Base-by-base conservation (phyloP, 768 basidiomycete genomes). In the Tricholoma matsutake region DNA sequence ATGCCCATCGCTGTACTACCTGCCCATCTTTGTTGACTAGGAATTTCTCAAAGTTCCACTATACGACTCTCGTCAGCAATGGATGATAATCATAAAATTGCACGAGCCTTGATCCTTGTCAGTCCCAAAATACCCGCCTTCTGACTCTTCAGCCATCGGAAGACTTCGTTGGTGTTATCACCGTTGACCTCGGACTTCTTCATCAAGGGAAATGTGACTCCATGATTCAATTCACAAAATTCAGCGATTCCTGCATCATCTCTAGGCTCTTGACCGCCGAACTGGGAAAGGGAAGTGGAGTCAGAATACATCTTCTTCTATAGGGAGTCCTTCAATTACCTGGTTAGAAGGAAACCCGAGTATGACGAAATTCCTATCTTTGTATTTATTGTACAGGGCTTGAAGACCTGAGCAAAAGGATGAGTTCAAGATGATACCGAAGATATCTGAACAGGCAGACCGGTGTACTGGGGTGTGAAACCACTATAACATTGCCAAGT, bases 11-110 rank as follows among this genome's bases (percentile, higher is more conserved):
- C 65, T 87, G 76, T 22, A 89, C 84, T 13, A 92, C 89, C 1
- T 85, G 82, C 32, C 92, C 92, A 47, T 92, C 78, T 74, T 85
- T 85, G 73, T 94, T 82, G 47, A 96, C 75, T 60, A 96, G 77
- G 79, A 95, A 96, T 72, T 92, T 92, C 74, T 92, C 91, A 73
- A 94, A 94, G 74, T 94, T 94, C 93, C 92, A 94, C 88, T 91
- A 60, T 34, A 41, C 37, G 55, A 55, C 18, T 10, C 31, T 31
- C 22, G 54, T 54, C 25, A 57, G 56, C 54, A 56, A 56, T 22
- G 16, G 35, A 11, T 25, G 47, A 45, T 3, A 43, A 28, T 3
- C 28, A 25, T n/a, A 18, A 57, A 37, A 39, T 41, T 34, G 25
- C 59, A 71, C 78, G 11, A 51, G 87, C 90, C 84, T 92, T 92